Base-by-base conservation (phyloP, 2,329 filamentous ascomycete genomes). In the Fusarium sp. region DNA sequence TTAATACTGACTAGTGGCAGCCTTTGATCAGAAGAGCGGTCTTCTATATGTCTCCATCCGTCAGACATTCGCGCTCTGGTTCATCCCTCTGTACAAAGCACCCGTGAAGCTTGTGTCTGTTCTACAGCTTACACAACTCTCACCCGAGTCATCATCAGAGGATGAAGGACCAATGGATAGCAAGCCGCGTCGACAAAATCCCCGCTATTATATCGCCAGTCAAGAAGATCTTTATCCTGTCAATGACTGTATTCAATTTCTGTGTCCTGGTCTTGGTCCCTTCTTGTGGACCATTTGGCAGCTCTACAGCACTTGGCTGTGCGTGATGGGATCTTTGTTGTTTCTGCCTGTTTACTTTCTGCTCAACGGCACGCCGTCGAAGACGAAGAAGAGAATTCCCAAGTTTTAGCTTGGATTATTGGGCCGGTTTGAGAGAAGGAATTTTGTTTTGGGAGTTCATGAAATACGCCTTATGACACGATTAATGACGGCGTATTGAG, bases 211-310 rank as follows among this genome's bases (percentile, higher is more conserved):
- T 79, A 95, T 97, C 71, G 81, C 86, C 11, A 88, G 86, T 23
- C 95, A 97, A 80, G 91, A 97, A 73, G 94, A 97, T 79, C 83
- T 95, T 12, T 97, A 97, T 78, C 93, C 96, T 77, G 86, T 90
- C 2, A 91, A 90, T 54, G 92, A 97, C 74, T 92, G 91, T 71
- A 84, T 96, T 69, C 91, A 92, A 75, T 96, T 97, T 78, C 75
- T 95, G 23, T 77, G 88, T 21, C 90, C 92, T 16, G 87, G 88
- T 1, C 82, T 91, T 0, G 90, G 89, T 0, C 82, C 85, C 12
- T 77, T 88, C 30, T 81, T 94, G 3, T 85, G 88, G 81, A 71
- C 86, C 6, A 15, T 77, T 2, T 92, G 88, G 87, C 92, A 95
- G 79, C 83, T 91, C 25, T 85, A 90, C 60, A 90, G 90, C 7